A percentile compares a stretch with the other conserved stretches of the same genome.
These are phyloP conservation scores for Ophiostoma tasmaniense DNA, from an alignment of 2,329 filamentous ascomycete genomes.

Conservation along the genomic window DNA sequence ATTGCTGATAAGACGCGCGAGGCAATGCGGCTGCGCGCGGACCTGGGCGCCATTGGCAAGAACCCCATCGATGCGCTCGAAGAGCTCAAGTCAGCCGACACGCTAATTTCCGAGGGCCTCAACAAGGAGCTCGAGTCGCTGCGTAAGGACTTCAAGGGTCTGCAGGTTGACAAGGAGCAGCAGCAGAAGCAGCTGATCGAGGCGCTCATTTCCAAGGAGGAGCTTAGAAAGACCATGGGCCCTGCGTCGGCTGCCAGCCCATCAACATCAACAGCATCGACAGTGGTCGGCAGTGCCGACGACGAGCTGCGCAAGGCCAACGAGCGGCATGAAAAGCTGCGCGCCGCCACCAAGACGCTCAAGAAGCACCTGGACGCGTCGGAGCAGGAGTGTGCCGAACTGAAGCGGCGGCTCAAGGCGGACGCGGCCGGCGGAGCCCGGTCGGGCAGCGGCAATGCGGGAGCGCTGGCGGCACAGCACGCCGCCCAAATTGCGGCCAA, in stretches of 20 bases:
- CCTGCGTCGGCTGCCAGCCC: background rate
- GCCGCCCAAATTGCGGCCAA: slow-evolving; percentile 35
- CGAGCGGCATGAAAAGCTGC: slow-evolving; percentile 52
- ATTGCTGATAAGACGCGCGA: slow-evolving; percentile 48
- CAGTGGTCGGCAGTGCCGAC: slow-evolving; percentile 24
- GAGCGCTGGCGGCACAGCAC: slow-evolving; percentile 10
- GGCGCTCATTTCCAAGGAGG: slow-evolving; percentile 52
- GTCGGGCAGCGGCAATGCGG: slow-evolving; percentile 34
- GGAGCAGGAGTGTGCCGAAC: slow-evolving; percentile 47
- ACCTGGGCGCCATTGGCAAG: slow-evolving; percentile 47
- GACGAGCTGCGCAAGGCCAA: slow-evolving; percentile 32
- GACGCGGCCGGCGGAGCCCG: slow-evolving; percentile 40
- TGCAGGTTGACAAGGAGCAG: slow-evolving; percentile 45
- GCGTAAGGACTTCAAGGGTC: slow-evolving; percentile 41
- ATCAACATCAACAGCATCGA: background rate
- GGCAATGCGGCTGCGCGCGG: slow-evolving; percentile 42
- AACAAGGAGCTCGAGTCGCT: slow-evolving; percentile 49
- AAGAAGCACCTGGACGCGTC: slow-evolving; percentile 54
- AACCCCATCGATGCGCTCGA: slow-evolving; percentile 47
- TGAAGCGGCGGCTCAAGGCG: slow-evolving; percentile 47
- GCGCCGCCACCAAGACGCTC: slow-evolving; percentile 45
- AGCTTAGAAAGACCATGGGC: slow-evolving; percentile 44
- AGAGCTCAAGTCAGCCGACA: slow-evolving; percentile 51
- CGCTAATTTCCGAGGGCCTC: slow-evolving; percentile 50
- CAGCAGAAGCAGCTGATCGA: slow-evolving; percentile 53